phyloP scores from a whole-genome alignment of 352 stramenopile genomes.

The Globisporangium heterothallicum region DNA sequence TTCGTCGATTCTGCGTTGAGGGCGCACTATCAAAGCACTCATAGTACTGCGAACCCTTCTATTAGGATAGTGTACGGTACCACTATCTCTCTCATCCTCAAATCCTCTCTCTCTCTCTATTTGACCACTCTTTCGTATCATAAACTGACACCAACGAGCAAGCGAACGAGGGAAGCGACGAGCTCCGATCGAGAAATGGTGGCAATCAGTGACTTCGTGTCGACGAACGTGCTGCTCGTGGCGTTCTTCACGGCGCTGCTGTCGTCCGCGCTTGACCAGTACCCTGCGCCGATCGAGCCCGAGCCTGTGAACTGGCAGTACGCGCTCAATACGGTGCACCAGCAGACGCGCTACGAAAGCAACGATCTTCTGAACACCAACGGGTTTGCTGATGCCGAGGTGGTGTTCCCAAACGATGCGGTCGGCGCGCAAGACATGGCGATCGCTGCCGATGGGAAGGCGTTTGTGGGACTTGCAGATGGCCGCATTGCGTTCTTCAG shows the following conservation, averaged over 20 bases:
- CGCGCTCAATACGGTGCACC: slow-evolving; percentile 30
- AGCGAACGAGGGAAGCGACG: no score
- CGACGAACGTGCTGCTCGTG: slow-evolving; percentile 37
- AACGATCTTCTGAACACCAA: slow-evolving; percentile 12
- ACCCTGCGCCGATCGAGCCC: slow-evolving; percentile 31
- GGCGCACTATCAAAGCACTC: no score
- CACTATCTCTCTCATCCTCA: no score
- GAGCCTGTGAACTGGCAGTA: slow-evolving; percentile 28
- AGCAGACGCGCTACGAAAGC: slow-evolving; percentile 30
- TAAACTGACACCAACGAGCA: no score
- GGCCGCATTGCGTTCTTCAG: slow-evolving; percentile 47
- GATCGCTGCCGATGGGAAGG: slow-evolving; percentile 36
- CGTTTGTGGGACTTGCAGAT: slow-evolving; percentile 44
- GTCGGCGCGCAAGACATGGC: slow-evolving; percentile 41
- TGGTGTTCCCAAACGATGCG: slow-evolving; percentile 29
- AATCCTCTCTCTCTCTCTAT: no score
- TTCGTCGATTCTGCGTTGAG: no score
- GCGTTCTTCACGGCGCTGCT: slow-evolving; percentile 48
- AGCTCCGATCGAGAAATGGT: slow-evolving; percentile 13
- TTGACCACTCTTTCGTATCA: no score
- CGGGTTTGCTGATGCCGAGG: slow-evolving; percentile 20
- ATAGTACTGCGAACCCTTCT: no score
- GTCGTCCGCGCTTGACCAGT: slow-evolving; percentile 44
- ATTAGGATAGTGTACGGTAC: no score
- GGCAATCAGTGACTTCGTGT: slow-evolving; percentile 29